phyloP scores from a whole-genome alignment of 345 rosid genomes.

The Dipteronia sinensis region DNA sequence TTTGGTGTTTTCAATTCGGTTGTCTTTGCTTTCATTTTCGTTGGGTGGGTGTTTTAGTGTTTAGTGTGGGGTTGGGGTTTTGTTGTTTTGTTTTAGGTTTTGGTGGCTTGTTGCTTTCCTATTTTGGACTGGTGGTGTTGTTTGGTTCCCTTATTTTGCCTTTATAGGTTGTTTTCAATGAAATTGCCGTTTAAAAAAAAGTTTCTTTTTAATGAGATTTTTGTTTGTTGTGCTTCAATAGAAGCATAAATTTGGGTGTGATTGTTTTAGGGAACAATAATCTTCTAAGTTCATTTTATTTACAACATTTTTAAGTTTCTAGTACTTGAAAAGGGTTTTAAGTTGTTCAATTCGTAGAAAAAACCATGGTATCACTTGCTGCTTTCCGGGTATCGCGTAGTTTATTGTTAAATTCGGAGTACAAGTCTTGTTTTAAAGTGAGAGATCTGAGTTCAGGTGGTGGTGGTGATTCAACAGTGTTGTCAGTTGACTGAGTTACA shows the following conservation, averaged over 20 bases:
- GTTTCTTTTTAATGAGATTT: neutral
- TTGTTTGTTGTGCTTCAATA: neutral
- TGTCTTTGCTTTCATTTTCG: no score
- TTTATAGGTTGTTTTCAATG: no score
- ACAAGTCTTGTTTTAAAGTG: constrained; percentile 37
- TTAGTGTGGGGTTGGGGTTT: no score
- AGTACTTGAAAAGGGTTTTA: neutral
- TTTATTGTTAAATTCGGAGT: constrained; percentile 25
- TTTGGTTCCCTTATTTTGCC: no score
- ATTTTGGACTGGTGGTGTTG: no score
- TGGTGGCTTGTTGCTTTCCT: no score
- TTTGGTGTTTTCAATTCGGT: no score
- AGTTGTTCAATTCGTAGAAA: neutral
- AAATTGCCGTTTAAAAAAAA: no score
- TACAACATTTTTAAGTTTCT: constrained; percentile 3
- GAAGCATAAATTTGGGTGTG: constrained; percentile 23
- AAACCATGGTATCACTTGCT: constrained; percentile 38
- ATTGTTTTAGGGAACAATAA: neutral
- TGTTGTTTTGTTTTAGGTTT: no score
- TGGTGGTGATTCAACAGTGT: constrained; percentile 30
- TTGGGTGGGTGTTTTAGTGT: no score
- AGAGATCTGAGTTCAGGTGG: constrained; percentile 45
- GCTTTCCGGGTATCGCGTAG: constrained; percentile 20
- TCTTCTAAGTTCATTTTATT: neutral
- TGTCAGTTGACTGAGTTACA: constrained; percentile 32